These are phyloP conservation scores for Trichoderma atroviride DNA, from an alignment of 2,329 filamentous ascomycete genomes.

Conservation along the genomic window DNA sequence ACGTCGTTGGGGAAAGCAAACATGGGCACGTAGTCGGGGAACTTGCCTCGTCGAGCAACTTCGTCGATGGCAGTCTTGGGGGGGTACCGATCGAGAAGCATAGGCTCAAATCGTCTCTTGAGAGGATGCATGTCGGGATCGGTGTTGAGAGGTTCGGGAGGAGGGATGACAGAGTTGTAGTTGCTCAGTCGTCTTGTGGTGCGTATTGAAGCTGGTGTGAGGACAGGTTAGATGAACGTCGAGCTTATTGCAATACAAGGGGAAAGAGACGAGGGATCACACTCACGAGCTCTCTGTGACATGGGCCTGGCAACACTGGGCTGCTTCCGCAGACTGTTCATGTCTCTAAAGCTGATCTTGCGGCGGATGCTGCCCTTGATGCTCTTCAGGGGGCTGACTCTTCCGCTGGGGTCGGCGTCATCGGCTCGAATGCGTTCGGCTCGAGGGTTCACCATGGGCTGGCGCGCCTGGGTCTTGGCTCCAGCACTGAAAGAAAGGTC, in stretches of 20 bases:
- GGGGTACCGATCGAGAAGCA: constrained; percentile 92
- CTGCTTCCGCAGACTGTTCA: constrained; percentile 92
- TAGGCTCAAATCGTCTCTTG: constrained; percentile 90
- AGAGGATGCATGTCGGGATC: constrained; percentile 95
- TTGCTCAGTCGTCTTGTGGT: constrained; percentile 90
- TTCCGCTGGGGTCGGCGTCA: constrained; percentile 59
- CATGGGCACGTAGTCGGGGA: constrained; percentile 98
- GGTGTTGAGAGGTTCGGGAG: constrained; percentile 84
- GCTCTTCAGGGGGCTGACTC: constrained; percentile 59
- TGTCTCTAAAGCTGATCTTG: constrained; percentile 89
- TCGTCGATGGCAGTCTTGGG: constrained; percentile 82
- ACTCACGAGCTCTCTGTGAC: constrained; percentile 48
- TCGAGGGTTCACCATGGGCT: constrained; percentile 75
- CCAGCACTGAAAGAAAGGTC: constrained; percentile 89
- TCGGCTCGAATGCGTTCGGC: constrained; percentile 81
- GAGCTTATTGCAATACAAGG: neutral
- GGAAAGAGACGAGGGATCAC: neutral
- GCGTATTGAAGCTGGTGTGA: constrained; percentile 61
- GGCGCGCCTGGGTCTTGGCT: constrained; percentile 69
- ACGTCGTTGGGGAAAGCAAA: constrained; percentile 99
- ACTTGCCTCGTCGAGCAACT: constrained; percentile 75
- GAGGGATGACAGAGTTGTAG: constrained; percentile 97
- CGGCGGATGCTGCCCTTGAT: constrained; percentile 85
- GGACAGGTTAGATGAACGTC: neutral
- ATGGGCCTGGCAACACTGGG: constrained; percentile 71